These are phyloP conservation scores for Hydnomerulius pinastri DNA, from an alignment of 768 basidiomycete species.

Conservation along the genomic window DNA sequence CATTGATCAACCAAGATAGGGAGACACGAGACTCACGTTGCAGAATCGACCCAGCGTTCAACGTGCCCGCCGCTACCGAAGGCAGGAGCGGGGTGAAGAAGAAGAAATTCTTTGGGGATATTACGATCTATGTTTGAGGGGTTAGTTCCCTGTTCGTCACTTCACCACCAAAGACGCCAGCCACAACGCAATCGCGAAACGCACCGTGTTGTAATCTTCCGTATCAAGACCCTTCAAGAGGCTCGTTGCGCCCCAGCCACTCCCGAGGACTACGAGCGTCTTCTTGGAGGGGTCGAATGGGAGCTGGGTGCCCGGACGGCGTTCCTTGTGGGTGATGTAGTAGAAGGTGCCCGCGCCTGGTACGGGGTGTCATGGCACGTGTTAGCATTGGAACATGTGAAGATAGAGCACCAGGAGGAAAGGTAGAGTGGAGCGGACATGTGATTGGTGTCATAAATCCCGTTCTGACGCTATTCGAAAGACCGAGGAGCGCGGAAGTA, in stretches of 20 bases:
- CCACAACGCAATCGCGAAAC: slow-evolving; percentile 34
- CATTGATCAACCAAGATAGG: not conserved
- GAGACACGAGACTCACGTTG: slow-evolving; percentile 46
- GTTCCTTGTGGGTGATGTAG: slow-evolving; percentile 78
- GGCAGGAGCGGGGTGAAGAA: slow-evolving; percentile 97
- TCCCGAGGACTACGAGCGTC: slow-evolving; percentile 91
- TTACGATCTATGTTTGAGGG: slow-evolving; percentile 60
- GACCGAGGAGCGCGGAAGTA: not conserved
- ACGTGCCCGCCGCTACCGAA: slow-evolving; percentile 93
- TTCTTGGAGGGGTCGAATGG: slow-evolving; percentile 89
- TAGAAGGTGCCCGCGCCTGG: slow-evolving; percentile 58
- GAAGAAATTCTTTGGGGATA: slow-evolving; percentile 98
- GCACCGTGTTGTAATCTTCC: slow-evolving; percentile 90
- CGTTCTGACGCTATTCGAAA: no score
- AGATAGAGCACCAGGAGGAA: not conserved
- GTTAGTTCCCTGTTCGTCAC: no score
- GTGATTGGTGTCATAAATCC: not conserved
- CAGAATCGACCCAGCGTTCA: slow-evolving; percentile 82
- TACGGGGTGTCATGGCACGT: no score
- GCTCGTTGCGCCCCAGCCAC: slow-evolving; percentile 96
- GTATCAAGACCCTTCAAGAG: slow-evolving; percentile 91
- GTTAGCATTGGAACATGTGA: no score
- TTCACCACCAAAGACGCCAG: no score
- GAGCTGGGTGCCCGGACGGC: slow-evolving; percentile 81
- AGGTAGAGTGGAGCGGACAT: not conserved